Evolutionary conservation across 129 eudicot genomes (phyloP).

Genomic region (Tagetes erecta): DNA sequence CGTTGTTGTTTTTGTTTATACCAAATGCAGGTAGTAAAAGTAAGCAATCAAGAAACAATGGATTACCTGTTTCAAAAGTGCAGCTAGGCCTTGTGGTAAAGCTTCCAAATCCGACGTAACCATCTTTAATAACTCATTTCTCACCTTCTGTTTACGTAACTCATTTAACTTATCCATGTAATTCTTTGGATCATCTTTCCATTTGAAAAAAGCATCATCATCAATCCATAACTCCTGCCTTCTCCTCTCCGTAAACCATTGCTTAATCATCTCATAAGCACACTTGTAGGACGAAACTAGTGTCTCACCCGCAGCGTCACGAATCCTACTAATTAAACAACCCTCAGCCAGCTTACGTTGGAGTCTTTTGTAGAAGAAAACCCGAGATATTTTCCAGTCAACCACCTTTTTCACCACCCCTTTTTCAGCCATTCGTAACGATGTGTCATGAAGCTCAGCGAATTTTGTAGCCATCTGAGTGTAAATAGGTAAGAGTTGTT

Average conservation of each 20-base stretch:
- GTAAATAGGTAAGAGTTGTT: slow-evolving; percentile 87
- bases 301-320: slow-evolving; percentile 70
- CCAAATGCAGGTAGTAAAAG: neutral
- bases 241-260: slow-evolving; percentile 65
- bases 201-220: slow-evolving; percentile 68
- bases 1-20: neutral
- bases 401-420: slow-evolving; percentile 75
- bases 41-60: neutral
- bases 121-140: slow-evolving; percentile 54
- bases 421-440: slow-evolving; percentile 87
- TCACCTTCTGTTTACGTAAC: slow-evolving; percentile 59
- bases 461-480: slow-evolving; percentile 92
- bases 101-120: slow-evolving; percentile 65
- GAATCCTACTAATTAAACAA: slow-evolving; percentile 48
- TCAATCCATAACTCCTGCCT: slow-evolving; percentile 52
- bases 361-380: slow-evolving; percentile 71
- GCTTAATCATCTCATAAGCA: slow-evolving; percentile 60
- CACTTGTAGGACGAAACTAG: slow-evolving; percentile 45
- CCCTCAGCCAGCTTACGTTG: slow-evolving; percentile 68
- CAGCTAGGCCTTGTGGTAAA: slow-evolving; percentile 70
- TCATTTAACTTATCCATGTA: slow-evolving; percentile 59
- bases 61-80: slow-evolving; percentile 63
- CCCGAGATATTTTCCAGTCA: slow-evolving; percentile 70
- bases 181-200: slow-evolving; percentile 62
- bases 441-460: slow-evolving; percentile 93